Conservation (phyloP, 768 basidiomycete species). For the Trametes punicea region DNA sequence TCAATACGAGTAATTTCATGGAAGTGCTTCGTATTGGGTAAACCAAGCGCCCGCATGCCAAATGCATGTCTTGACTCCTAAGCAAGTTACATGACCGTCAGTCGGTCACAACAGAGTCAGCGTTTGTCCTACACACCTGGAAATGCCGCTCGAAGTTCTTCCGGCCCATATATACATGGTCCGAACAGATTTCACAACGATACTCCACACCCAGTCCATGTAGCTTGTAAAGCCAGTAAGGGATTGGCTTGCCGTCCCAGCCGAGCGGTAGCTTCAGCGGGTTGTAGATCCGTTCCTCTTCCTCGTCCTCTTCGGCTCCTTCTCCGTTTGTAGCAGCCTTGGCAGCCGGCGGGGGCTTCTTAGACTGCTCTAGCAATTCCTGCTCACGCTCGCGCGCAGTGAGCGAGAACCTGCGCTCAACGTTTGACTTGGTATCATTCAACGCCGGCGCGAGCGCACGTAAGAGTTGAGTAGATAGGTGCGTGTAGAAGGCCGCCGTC, state of each 20-base stretch:
- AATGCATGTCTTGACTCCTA: conserved; percentile 96
- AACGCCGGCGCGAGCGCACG: conserved; percentile 59
- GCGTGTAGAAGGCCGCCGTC: conserved; percentile 67
- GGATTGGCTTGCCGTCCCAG: conserved; percentile 99
- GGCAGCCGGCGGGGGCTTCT: conserved; percentile 47
- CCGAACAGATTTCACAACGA: conserved; percentile 95
- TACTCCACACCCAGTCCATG: conserved; percentile 99
- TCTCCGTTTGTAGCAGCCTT: conserved; percentile 44
- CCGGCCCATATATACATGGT: conserved; percentile 95
- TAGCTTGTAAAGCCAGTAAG: conserved; percentile 97
- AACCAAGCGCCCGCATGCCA: conserved; percentile 94
- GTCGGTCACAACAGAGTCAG: not conserved
- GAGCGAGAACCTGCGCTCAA: conserved; percentile 93
- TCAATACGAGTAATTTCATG: conserved; percentile 97
- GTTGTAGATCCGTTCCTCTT: conserved; percentile 96
- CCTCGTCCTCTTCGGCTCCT: conserved; percentile 77
- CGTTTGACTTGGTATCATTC: conserved; percentile 91
- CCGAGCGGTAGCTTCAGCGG: conserved; percentile 94
- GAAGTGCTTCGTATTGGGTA: conserved; percentile 99
- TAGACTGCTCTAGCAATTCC: conserved; percentile 73
- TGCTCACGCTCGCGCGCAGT: conserved; percentile 98
- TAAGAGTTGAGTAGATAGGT: conserved; percentile 68
- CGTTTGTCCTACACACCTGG: conserved; percentile 50
- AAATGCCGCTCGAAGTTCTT: conserved; percentile 98
- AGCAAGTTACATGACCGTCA: not conserved